Percentiles rank a stretch among this genome's conserved stretches.
These are phyloP conservation scores for Pleurotus sapidus DNA, from an alignment of 768 basidiomycete species.

Conservation along the genomic window DNA sequence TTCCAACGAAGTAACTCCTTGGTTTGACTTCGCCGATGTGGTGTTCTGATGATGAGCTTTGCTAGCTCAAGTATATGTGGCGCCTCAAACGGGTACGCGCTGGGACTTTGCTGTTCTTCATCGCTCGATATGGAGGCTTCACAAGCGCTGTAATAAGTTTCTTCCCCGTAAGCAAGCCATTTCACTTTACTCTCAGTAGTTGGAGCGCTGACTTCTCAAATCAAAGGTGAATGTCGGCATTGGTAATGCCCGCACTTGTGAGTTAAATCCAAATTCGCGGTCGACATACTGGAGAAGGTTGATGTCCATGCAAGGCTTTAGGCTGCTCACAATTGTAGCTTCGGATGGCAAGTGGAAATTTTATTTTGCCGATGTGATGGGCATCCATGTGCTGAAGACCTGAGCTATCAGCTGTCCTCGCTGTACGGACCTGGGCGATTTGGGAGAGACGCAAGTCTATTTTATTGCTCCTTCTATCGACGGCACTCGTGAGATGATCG, in stretches of 20 bases:
- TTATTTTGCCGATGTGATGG: not conserved
- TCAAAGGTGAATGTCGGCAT: not conserved
- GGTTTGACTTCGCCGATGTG: not conserved
- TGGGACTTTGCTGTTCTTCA: not conserved
- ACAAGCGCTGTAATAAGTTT: not conserved
- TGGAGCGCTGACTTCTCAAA: not conserved
- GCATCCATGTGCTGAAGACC: not conserved
- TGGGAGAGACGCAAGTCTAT: slow-evolving; percentile 2
- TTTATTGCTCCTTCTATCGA: not conserved
- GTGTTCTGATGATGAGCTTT: not conserved
- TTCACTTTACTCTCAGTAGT: not conserved
- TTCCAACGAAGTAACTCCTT: not conserved
- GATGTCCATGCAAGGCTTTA: not conserved
- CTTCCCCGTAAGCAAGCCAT: not conserved
- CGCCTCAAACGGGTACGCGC: not conserved
- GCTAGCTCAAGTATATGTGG: not conserved
- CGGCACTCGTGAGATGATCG: not conserved
- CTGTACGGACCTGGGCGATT: slow-evolving; percentile 1
- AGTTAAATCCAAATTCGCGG: not conserved
- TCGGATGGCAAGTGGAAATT: not conserved
- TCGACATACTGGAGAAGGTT: not conserved
- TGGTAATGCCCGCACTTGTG: not conserved
- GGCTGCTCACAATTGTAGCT: not conserved
- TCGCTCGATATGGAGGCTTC: slow-evolving; percentile 1
- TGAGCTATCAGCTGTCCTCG: not conserved